These are phyloP conservation scores for Corymbia maculata DNA, from an alignment of 345 rosid genomes.

Conservation along the genomic window DNA sequence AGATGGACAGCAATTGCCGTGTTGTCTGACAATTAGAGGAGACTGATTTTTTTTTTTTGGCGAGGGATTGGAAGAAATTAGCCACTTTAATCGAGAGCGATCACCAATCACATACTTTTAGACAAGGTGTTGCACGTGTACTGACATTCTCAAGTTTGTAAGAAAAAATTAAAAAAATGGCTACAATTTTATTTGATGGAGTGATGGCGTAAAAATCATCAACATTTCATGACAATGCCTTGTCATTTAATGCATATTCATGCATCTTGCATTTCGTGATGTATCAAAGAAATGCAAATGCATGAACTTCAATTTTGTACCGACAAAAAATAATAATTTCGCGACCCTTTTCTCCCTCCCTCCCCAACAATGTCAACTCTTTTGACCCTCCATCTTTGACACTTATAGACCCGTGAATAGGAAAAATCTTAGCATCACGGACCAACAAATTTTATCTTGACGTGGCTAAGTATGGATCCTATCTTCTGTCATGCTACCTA, in stretches of 20 bases:
- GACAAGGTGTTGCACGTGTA: not conserved
- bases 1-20: not conserved
- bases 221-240: not conserved
- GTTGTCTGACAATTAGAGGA: not conserved
- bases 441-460: not conserved
- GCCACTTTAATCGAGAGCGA: not conserved
- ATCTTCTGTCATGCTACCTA: not conserved
- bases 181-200: not conserved
- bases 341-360: not conserved
- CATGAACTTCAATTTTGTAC: not conserved
- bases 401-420: not conserved
- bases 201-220: not conserved
- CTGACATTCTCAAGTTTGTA: not conserved
- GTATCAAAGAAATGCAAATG: not conserved
- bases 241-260: not conserved
- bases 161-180: not conserved
- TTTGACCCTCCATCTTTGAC: not conserved
- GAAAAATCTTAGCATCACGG: not conserved
- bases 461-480: not conserved
- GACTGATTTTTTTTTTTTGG: fast-evolving
- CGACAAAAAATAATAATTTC: too few relatives aligned
- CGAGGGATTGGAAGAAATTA: not conserved
- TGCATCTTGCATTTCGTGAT: not conserved
- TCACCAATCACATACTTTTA: not conserved
- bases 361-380: not conserved